Percentiles rank a stretch among this genome's conserved stretches.
These are phyloP conservation scores for Saccharomyces jurei DNA, from an alignment of 805 yeast genomes.

Conservation along the genomic window DNA sequence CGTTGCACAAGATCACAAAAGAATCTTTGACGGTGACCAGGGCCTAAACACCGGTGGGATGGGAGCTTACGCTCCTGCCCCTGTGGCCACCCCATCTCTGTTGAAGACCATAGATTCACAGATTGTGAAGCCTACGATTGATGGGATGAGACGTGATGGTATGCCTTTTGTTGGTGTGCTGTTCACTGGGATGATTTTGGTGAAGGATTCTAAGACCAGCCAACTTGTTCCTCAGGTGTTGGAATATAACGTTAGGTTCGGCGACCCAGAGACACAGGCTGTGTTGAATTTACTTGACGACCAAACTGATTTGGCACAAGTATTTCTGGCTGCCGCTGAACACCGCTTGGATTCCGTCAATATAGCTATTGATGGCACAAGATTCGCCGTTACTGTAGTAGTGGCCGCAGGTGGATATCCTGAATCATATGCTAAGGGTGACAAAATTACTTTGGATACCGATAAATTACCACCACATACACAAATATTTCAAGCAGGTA, in stretches of 20 bases:
- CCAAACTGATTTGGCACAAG: slow-evolving; percentile 86
- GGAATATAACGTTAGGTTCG: slow-evolving; percentile 96
- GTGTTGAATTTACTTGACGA: slow-evolving; percentile 78
- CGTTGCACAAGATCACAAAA: slow-evolving; percentile 96
- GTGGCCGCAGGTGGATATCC: slow-evolving; percentile 98
- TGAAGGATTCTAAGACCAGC: slow-evolving; percentile 46
- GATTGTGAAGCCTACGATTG: slow-evolving; percentile 85
- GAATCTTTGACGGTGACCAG: slow-evolving; percentile 85
- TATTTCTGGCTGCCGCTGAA: slow-evolving; percentile 89
- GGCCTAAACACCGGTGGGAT: slow-evolving; percentile 98
- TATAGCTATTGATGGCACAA: slow-evolving; percentile 43
- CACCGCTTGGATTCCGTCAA: slow-evolving; percentile 82
- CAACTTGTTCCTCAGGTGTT: slow-evolving; percentile 63
- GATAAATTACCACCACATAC: slow-evolving; percentile 35
- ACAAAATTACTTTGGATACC: slow-evolving; percentile 53
- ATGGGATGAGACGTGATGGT: slow-evolving; percentile 93
- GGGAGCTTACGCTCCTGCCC: slow-evolving; percentile 99
- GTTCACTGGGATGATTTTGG: slow-evolving; percentile 90
- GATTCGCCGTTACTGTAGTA: slow-evolving; percentile 85
- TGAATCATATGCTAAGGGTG: slow-evolving; percentile 76
- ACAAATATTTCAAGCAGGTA: slow-evolving; percentile 93
- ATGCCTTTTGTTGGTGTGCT: slow-evolving; percentile 92
- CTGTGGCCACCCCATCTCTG: slow-evolving; percentile 75
- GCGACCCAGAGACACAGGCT: slow-evolving; percentile 98
- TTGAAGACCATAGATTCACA: slow-evolving; percentile 60